Evolutionary conservation across 768 basidiomycete genomes (phyloP), one percentile per base, ranked within the genome.

Genomic region (Tremella mesenterica): DNA sequence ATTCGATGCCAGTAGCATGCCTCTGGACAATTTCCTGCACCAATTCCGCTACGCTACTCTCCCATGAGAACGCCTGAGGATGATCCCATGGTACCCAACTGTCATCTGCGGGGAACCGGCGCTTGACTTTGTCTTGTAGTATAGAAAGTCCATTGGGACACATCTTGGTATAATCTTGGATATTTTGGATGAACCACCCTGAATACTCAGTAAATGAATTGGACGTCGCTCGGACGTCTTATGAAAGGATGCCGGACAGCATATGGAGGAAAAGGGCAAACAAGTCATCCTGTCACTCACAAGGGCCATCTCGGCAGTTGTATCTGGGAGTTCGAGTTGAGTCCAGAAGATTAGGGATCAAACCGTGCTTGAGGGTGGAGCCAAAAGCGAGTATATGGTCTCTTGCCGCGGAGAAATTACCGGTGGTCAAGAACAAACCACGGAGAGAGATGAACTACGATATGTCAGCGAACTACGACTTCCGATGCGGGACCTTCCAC

Each of bases 151-250:
- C 95, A 57, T 89, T 85, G 0, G 95, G 92, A 0, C 86, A 88
- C 71, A 79, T 83, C 43, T 75, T 75, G 20, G 81, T 84, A 70
- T 96, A 97, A 71, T 97, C 91, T 66, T 97, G 95, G 50, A 99
- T 95, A 67, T 86, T 95, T 71, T 99, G 93, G 54, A 96, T 72
- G 87, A 97, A 93, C 89, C 91, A 97, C 93, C 69, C 64, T 64
- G 34, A 21, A n/a, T n/a, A n/a, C n/a, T n/a, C n/a, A n/a, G n/a
- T n/a, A n/a, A n/a, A n/a, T n/a, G n/a, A n/a, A n/a, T n/a, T n/a
- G n/a, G n/a, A n/a, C n/a, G n/a, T n/a, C n/a, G n/a, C n/a, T n/a
- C n/a, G n/a, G n/a, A n/a, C n/a, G 16, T 3, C 13, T 3, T 47
- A 52, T 48, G n/a, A 54, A 28, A 16, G 10, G 7, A 8, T 9